Percentiles rank a stretch among this genome's conserved stretches.
Conservation (phyloP, 257 asterid genomes). For the Schizonepeta tenuifolia region DNA sequence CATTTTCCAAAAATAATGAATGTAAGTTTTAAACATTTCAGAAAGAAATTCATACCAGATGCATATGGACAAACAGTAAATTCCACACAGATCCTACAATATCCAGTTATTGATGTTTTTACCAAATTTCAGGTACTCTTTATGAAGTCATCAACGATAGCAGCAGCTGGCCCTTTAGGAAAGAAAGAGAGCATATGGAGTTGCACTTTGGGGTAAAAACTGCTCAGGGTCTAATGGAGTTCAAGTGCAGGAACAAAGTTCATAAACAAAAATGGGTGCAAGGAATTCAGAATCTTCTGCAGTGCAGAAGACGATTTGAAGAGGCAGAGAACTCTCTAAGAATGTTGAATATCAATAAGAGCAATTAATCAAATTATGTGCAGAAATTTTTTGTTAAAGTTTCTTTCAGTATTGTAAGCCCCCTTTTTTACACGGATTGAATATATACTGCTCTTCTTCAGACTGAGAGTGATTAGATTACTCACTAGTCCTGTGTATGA, state of each 20-base stretch:
- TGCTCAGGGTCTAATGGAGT: slow-evolving; percentile 71
- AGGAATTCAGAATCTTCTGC: slow-evolving; percentile 60
- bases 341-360: slow-evolving; percentile 48
- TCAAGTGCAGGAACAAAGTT: slow-evolving; percentile 75
- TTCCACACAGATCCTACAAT: not conserved
- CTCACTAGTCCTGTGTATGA: slow-evolving; percentile 4
- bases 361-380: slow-evolving; percentile 37
- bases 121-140: slow-evolving; percentile 54
- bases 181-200: slow-evolving; percentile 65
- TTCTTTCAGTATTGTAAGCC: slow-evolving; percentile 13
- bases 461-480: slow-evolving; percentile 18
- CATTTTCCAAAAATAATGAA: slow-evolving; percentile 76
- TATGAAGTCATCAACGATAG: slow-evolving; percentile 72
- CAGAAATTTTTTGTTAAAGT: not conserved
- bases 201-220: slow-evolving; percentile 75
- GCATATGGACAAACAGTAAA: not conserved
- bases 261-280: slow-evolving; percentile 76
- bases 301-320: slow-evolving; percentile 47
- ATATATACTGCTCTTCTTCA: slow-evolving; percentile 14
- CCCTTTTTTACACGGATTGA: not conserved
- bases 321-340: slow-evolving; percentile 57
- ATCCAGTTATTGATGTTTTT: not conserved
- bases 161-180: slow-evolving; percentile 63
- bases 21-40: slow-evolving; percentile 50
- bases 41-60: not conserved